phyloP scores from a whole-genome alignment of 305 asterid species.

The Fraxinus latifolia region DNA sequence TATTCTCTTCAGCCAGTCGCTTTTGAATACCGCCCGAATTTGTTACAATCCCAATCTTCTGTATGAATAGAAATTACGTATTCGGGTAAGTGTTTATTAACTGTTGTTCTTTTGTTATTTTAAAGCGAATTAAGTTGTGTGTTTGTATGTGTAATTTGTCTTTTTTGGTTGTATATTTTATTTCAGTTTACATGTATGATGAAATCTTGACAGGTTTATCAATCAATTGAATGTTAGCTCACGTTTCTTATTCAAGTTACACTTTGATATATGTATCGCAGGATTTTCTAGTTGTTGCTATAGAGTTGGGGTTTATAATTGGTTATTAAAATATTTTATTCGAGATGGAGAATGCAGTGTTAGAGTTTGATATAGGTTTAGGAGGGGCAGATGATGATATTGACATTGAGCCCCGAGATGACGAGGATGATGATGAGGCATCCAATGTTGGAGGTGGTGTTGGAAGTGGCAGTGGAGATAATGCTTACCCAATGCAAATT shows the following conservation, averaged over 20 bases:
- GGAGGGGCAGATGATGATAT: constrained; percentile 69
- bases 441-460: constrained; percentile 45
- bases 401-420: constrained; percentile 50
- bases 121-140: constrained; percentile 24
- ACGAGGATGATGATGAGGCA: constrained; percentile 37
- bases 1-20: constrained; percentile 39
- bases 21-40: constrained; percentile 23
- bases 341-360: constrained; percentile 62
- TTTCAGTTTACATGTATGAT: constrained; percentile 20
- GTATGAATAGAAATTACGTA: constrained; percentile 21
- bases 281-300: neutral
- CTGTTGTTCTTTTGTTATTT: constrained; percentile 14
- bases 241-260: neutral
- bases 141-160: neutral
- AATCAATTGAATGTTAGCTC: constrained; percentile 12
- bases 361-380: constrained; percentile 76
- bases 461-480: constrained; percentile 47
- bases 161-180: neutral
- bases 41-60: constrained; percentile 4
- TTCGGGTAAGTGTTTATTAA: constrained; percentile 28
- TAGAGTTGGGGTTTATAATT: constrained; percentile 13
- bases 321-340: constrained; percentile 1
- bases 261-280: neutral
- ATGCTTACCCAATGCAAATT: constrained; percentile 26
- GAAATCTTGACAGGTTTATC: constrained; percentile 16